Base-by-base conservation (phyloP, 1,284 basidiomycete genomes). In the Boletus semigastroideus region DNA sequence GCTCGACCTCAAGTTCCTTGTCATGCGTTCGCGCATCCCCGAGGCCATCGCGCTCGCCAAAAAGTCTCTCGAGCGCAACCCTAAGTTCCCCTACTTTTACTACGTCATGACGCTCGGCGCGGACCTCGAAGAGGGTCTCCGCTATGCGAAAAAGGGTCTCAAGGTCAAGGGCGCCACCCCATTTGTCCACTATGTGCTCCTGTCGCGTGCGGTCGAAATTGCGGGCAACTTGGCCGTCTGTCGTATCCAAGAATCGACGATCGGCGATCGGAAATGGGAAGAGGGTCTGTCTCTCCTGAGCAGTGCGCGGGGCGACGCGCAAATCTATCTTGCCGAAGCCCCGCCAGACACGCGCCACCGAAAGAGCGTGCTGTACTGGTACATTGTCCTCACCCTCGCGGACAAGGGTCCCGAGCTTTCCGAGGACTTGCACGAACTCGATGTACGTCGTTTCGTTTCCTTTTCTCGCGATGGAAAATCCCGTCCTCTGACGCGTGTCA, bases 341-440 rank as follows among this genome's bases (percentile, higher is more conserved):
- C 81, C 84, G 0, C 83, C 84, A 1, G 84, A 86, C 59, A 78
- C 78, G 41, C 70, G 80, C 25, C 74, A 83, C 58, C 78, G 83
- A 75, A 77, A 76, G 64, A 77, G 72, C 34, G 74, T 84, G 13
- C 59, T 79, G 4, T 78, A 80, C 59, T 83, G 82, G 82, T 77
- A 76, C 59, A 75, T 83, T n/a, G 60, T 79, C 12, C 70, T 84
- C 31, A 75, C 72, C 3, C 65, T 86, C 19, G 69, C 76, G 1
- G 65, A 81, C 42, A 72, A 71, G 41, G 82, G 82, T 4, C 71
- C 77, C 0, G 73, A 79, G 19, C 57, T 83, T 36, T 77, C 74
- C 52, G 50, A 64, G 2, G 74, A 80, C 58, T 60, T 86, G 45
- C 55, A 58, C 5, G 78, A 84, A 51, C 62, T 86, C 2, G 59